These are phyloP conservation scores for Phenoliferia sp. DNA, from an alignment of 1,284 basidiomycete species.

Conservation along the genomic window DNA sequence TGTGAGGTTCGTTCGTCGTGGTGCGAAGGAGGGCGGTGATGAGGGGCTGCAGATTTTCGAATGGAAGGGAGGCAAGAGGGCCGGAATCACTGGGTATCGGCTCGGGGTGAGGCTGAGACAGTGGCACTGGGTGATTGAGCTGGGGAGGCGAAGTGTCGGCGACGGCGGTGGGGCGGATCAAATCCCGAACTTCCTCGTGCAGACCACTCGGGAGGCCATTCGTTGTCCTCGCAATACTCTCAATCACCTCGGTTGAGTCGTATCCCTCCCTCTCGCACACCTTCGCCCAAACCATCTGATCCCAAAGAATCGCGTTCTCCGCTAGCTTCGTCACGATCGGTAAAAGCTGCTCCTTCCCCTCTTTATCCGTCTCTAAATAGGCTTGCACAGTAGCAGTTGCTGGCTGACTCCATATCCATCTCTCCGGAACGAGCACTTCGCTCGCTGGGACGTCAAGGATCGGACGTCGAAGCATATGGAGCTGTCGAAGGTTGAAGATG, in stretches of 20 bases:
- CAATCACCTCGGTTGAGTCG: neutral
- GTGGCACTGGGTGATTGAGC: neutral
- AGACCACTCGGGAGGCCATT: neutral
- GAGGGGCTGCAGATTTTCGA: conserved; percentile 16
- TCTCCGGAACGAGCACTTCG: conserved; percentile 14
- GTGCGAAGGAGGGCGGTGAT: conserved; percentile 4
- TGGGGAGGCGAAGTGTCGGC: neutral
- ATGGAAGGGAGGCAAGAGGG: conserved; percentile 19
- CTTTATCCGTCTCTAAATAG: conserved; percentile 9
- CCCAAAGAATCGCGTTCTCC: conserved; percentile 21
- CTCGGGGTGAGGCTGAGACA: neutral
- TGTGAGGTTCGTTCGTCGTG: neutral
- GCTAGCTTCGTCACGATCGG: conserved; percentile 20
- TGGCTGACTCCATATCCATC: conserved; percentile 27
- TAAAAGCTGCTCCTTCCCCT: conserved; percentile 2
- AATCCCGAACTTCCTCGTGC: neutral
- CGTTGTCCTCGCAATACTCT: neutral
- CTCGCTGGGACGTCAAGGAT: conserved; percentile 4
- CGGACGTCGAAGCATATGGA: conserved; percentile 21
- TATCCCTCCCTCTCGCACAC: neutral
- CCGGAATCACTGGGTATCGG: neutral
- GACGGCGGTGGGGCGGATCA: neutral
- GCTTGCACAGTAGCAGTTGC: conserved; percentile 22
- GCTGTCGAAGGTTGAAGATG: conserved; percentile 41
- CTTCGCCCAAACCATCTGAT: conserved; percentile 16